Conservation (phyloP, 176 grass and related monocot species). For the Zea luxurians region DNA sequence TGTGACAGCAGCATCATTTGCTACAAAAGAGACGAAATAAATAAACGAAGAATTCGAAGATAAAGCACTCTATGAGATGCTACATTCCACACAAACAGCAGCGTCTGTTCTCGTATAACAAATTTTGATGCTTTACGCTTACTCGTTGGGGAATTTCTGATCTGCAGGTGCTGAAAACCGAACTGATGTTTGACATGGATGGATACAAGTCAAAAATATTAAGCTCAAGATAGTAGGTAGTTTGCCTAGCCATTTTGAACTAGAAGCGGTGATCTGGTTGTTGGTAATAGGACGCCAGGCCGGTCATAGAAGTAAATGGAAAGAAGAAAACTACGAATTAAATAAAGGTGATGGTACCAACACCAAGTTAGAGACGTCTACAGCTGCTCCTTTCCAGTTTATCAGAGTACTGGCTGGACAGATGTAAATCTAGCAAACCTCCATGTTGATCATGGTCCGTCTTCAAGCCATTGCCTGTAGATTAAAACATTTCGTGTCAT, state of each 20-base stretch:
- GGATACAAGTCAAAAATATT: slow-evolving; percentile 35
- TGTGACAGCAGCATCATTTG: slow-evolving; percentile 1
- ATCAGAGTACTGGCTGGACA: slow-evolving; percentile 20
- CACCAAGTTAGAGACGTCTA: slow-evolving; percentile 35
- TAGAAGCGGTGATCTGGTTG: slow-evolving; percentile 37
- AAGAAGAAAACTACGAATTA: slow-evolving; percentile 35
- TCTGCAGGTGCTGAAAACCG: slow-evolving; percentile 33
- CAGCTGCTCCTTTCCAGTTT: slow-evolving; percentile 29
- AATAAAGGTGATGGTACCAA: slow-evolving; percentile 33
- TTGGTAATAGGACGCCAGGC: slow-evolving; percentile 27
- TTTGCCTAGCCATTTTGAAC: slow-evolving; percentile 27
- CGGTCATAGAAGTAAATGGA: slow-evolving; percentile 36
- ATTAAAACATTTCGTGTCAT: slow-evolving; percentile 10
- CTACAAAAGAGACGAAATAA: background rate
- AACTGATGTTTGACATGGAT: slow-evolving; percentile 34
- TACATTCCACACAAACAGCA: background rate
- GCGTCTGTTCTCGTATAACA: background rate
- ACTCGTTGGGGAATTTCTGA: slow-evolving; percentile 14
- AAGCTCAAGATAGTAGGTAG: slow-evolving; percentile 3
- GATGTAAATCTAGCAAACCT: slow-evolving; percentile 18
- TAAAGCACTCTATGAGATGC: background rate
- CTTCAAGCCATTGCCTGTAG: slow-evolving; percentile 40
- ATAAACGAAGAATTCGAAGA: background rate
- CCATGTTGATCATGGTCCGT: background rate
- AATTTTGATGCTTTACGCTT: slow-evolving; percentile 12